Conservation (phyloP, 805 yeast genomes). For the Kodamaea leandrae region DNA sequence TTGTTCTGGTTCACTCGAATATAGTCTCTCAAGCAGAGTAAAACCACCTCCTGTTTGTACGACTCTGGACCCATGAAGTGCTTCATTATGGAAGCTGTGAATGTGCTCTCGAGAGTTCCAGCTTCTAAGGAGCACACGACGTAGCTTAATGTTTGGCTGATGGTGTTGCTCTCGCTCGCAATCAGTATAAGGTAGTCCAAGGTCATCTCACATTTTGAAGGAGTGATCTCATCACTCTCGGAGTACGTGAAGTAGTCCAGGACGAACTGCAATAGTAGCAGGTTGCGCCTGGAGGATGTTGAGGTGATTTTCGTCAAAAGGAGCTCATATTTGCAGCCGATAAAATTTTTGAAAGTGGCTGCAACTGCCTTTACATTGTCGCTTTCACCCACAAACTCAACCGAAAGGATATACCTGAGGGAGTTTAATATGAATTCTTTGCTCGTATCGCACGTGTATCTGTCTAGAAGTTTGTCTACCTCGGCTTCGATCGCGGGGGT, state of each 20-base stretch:
- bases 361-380: neutral
- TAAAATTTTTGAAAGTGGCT: neutral
- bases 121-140: slow-evolving; percentile 9
- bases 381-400: slow-evolving; percentile 3
- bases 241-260: slow-evolving; percentile 4
- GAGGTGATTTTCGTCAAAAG: neutral
- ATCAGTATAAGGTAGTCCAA: slow-evolving; percentile 1
- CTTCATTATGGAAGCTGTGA: neutral
- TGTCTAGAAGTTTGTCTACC: neutral
- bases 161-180: neutral
- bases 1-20: slow-evolving; percentile 5
- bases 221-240: neutral
- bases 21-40: slow-evolving; percentile 5
- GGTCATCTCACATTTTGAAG: neutral
- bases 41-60: neutral
- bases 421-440: slow-evolving; percentile 6
- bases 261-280: neutral
- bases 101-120: slow-evolving; percentile 1
- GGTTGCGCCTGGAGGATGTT: neutral
- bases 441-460: neutral
- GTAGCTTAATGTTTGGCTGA: slow-evolving; percentile 1
- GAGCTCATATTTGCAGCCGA: neutral
- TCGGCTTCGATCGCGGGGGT: neutral
- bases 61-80: neutral
- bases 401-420: slow-evolving; percentile 3